Conservation (phyloP, 73 alveolate genomes). For the Paramecium octaurelia region DNA sequence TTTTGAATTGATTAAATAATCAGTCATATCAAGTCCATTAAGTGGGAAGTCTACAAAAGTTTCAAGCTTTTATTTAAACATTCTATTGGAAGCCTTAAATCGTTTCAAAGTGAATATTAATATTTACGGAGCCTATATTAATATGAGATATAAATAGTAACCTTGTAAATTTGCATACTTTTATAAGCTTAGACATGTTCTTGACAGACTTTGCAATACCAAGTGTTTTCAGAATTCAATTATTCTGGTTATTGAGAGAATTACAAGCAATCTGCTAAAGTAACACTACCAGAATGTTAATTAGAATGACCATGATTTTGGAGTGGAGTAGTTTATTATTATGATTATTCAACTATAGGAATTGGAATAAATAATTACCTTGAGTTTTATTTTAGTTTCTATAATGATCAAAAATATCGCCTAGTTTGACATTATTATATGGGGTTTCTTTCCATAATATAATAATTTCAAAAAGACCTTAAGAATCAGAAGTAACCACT, state of each 20-base stretch:
- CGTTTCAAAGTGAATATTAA: conserved; percentile 84
- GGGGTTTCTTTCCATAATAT: not conserved
- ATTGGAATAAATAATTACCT: not conserved
- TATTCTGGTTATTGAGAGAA: conserved; percentile 69
- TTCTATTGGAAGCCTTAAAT: conserved; percentile 68
- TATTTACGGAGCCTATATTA: conserved; percentile 77
- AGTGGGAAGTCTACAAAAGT: conserved; percentile 75
- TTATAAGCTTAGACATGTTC: conserved; percentile 81
- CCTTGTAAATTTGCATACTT: conserved; percentile 45
- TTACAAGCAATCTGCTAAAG: conserved; percentile 36
- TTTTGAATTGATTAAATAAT: conserved; percentile 53
- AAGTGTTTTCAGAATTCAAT: conserved; percentile 77
- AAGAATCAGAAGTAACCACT: not conserved
- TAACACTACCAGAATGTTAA: not conserved
- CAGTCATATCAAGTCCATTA: conserved; percentile 63
- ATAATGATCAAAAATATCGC: conserved; percentile 38
- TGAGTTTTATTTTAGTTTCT: not conserved
- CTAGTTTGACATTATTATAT: not conserved
- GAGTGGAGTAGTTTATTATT: not conserved
- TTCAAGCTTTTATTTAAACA: conserved; percentile 69
- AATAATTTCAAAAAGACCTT: not conserved
- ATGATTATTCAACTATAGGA: not conserved
- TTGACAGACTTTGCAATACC: conserved; percentile 91
- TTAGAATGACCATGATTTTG: not conserved
- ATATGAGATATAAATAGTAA: conserved; percentile 1